Conservation (phyloP, 1,284 basidiomycete species). For the Malassezia globosa region DNA sequence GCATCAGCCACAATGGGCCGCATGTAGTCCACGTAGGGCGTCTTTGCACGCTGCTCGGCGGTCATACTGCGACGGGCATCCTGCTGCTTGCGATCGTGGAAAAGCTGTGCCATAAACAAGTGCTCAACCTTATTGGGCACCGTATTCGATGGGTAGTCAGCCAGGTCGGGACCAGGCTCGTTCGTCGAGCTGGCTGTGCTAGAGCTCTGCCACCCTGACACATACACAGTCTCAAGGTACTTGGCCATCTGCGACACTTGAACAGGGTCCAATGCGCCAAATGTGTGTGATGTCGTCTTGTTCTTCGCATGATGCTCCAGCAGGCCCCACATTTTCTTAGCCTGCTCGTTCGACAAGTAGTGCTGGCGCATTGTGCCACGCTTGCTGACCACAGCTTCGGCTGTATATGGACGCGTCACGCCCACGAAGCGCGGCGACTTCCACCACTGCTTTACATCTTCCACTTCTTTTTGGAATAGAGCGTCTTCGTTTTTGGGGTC, state of each 20-base stretch:
- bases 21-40: slow-evolving; percentile 44
- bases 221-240: slow-evolving; percentile 48
- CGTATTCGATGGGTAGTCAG: slow-evolving; percentile 84
- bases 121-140: slow-evolving; percentile 60
- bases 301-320: slow-evolving; percentile 54
- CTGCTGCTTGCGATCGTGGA: slow-evolving; percentile 46
- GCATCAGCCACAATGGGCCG: slow-evolving; percentile 48
- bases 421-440: slow-evolving; percentile 75
- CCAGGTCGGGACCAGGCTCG: slow-evolving; percentile 54
- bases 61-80: slow-evolving; percentile 39
- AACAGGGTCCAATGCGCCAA: slow-evolving; percentile 93
- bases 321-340: slow-evolving; percentile 71
- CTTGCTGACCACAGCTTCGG: slow-evolving; percentile 84
- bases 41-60: slow-evolving; percentile 34
- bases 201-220: slow-evolving; percentile 46
- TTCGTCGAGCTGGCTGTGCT: slow-evolving; percentile 45
- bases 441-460: slow-evolving; percentile 79
- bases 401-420: slow-evolving; percentile 78
- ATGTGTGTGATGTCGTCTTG: slow-evolving; percentile 70
- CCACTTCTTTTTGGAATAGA: slow-evolving; percentile 66
- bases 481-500: slow-evolving; percentile 42
- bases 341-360: slow-evolving; percentile 75
- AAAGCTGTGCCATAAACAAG: slow-evolving; percentile 46
- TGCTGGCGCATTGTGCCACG: slow-evolving; percentile 72
- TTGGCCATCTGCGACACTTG: slow-evolving; percentile 57